These are phyloP conservation scores for Thalassiosira hispida DNA, from an alignment of 352 stramenopile species.

Conservation along the genomic window DNA sequence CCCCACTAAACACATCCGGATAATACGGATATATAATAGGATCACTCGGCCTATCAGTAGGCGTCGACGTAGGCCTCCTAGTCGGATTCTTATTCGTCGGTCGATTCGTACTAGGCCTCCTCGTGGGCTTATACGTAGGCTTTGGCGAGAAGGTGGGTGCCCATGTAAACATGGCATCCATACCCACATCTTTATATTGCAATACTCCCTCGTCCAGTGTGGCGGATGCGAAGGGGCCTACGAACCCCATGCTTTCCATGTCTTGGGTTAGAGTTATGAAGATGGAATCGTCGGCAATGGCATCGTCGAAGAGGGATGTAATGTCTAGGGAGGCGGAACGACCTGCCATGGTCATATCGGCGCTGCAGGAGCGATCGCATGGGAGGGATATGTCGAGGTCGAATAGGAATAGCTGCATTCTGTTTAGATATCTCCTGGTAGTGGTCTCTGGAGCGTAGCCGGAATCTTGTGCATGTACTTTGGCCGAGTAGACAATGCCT, in stretches of 20 bases:
- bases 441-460: not conserved
- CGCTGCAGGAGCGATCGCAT: slow-evolving; percentile 13
- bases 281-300: not conserved
- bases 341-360: slow-evolving; percentile 6
- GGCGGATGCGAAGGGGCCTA: slow-evolving; percentile 13
- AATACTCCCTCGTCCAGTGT: slow-evolving; percentile 21
- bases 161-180: not conserved
- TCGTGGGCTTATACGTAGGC: not conserved
- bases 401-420: slow-evolving; percentile 29
- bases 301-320: slow-evolving; percentile 8
- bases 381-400: not conserved
- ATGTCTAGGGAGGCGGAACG: slow-evolving; percentile 12
- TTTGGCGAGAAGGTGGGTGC: not conserved
- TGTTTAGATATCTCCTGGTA: not conserved
- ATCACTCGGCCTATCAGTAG: not conserved
- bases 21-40: slow-evolving; percentile 5
- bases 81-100: not conserved
- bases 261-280: slow-evolving; percentile 4
- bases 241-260: slow-evolving; percentile 19
- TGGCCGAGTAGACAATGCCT: no score
- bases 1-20: slow-evolving; percentile 1
- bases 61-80: not conserved
- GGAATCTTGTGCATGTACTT: no score
- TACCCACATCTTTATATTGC: not conserved
- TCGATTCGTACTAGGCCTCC: not conserved